phyloP scores from a whole-genome alignment of 495 filamentous ascomycete genomes.

The Tuber melanosporum region DNA sequence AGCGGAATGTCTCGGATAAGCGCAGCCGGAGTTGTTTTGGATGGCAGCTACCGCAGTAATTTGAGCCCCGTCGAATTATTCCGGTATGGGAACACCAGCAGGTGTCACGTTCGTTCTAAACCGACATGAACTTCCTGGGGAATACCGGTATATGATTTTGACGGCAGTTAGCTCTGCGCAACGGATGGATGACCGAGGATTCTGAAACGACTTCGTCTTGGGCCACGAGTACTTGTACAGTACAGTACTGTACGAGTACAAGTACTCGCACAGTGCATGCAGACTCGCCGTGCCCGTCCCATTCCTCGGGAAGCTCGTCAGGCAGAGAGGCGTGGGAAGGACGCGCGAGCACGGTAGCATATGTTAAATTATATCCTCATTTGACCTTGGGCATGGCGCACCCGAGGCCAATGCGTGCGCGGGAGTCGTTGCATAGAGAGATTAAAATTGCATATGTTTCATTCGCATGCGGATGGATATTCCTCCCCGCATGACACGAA shows the following conservation, averaged over 20 bases:
- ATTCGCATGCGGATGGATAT: neutral
- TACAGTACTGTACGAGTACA: too few relatives aligned
- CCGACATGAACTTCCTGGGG: neutral
- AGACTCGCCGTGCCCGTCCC: neutral
- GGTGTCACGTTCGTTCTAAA: neutral
- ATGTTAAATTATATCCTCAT: neutral
- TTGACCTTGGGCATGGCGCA: neutral
- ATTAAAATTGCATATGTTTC: neutral
- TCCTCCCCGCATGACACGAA: neutral
- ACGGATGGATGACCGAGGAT: neutral
- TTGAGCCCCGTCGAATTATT: neutral
- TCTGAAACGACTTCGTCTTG: neutral
- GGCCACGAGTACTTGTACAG: neutral
- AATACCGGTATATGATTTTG: neutral
- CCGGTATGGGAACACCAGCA: neutral
- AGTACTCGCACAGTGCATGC: neutral
- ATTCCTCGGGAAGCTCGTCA: neutral
- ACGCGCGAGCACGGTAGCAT: neutral
- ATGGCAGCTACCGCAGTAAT: neutral
- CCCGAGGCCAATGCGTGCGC: neutral
- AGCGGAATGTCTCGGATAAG: neutral
- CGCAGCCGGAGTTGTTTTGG: neutral
- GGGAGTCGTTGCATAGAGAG: neutral
- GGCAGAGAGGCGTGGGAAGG: neutral
- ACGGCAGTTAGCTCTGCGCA: neutral